Evolutionary conservation across 176 grass and related monocot genomes (phyloP).

Genomic region (Oryza punctata): DNA sequence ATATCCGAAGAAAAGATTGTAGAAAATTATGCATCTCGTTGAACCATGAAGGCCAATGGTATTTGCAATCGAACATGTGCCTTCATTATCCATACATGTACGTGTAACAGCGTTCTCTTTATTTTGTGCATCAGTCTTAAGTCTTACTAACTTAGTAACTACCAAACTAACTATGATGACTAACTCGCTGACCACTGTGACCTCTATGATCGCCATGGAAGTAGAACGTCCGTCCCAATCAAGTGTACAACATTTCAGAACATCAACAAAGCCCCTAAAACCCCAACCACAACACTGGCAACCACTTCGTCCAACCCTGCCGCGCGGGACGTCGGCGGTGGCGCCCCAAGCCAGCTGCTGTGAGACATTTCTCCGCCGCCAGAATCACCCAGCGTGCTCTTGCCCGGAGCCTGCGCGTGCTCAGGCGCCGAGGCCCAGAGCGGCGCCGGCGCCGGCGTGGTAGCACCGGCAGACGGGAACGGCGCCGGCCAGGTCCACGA

Average conservation of each 20-base stretch:
- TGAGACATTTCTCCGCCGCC: neutral
- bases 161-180: neutral
- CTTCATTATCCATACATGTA: neutral
- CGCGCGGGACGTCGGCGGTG: conserved; percentile 32
- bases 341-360: conserved; percentile 21
- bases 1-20: neutral
- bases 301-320: conserved; percentile 21
- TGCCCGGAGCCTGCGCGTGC: conserved; percentile 24
- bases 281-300: neutral
- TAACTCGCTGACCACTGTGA: neutral
- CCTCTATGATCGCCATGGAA: neutral
- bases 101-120: neutral
- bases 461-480: neutral
- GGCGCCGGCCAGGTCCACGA: neutral
- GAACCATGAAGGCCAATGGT: neutral
- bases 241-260: neutral
- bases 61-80: neutral
- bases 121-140: neutral
- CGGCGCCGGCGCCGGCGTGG: neutral
- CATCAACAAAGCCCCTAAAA: conserved; percentile 35
- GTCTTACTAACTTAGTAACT: too few relatives aligned
- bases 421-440: conserved; percentile 30
- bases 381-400: neutral
- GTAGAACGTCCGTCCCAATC: neutral
- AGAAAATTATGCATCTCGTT: neutral